Base-by-base conservation (phyloP, 2,329 filamentous ascomycete species). In the Beauveria caledonica region DNA sequence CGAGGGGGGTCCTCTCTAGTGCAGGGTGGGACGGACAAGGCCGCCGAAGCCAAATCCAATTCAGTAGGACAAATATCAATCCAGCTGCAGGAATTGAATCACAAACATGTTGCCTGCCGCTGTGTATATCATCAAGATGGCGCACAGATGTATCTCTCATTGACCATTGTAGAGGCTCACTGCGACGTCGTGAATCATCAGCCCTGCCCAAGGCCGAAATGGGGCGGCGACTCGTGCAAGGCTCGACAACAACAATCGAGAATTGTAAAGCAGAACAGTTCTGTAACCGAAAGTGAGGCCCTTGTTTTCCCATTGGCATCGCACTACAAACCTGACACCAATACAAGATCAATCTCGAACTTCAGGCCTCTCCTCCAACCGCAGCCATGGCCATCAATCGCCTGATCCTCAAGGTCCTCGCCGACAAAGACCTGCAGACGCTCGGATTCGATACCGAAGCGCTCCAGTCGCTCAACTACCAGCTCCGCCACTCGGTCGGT, bases 381-480 rank as follows among this genome's bases (percentile, higher is more conserved):
- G 36, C 33, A 52, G 69, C 45, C 61, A 76, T 74, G 72, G 63
- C 69, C 36, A 71, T 76, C 62, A 69, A 73, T 49, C 74, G 76
- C 66, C 66, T 69, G 45, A 65, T 68, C 56, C 63, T 76, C 62
- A 60, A 57, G 21, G 66, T 72, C 55, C 65, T 72, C 53, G 62
- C 66, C 54, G 65, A 63, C 46, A 64, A 67, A 40, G 67, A 70
- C 67, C 60, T 67, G 57, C 63, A 69, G 25, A 60, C 66, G 45
- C 65, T 75, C 2, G 63, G 63, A 8, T 71, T 73, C 61, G 76
- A 76, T 66, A 64, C 69, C 39, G 65, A 66, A 9, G 71, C 70
- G 29, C 71, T 76, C 21, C 67, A 67, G 39, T 70, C 73, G 2
- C 68, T 77, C 33, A 72, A 72, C 46, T 76, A 76, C 68, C 65